A percentile compares a stretch with the other conserved stretches of the same genome.
These are phyloP conservation scores for Streptanthus diversifolius DNA, from an alignment of 345 rosid genomes.

Conservation along the genomic window DNA sequence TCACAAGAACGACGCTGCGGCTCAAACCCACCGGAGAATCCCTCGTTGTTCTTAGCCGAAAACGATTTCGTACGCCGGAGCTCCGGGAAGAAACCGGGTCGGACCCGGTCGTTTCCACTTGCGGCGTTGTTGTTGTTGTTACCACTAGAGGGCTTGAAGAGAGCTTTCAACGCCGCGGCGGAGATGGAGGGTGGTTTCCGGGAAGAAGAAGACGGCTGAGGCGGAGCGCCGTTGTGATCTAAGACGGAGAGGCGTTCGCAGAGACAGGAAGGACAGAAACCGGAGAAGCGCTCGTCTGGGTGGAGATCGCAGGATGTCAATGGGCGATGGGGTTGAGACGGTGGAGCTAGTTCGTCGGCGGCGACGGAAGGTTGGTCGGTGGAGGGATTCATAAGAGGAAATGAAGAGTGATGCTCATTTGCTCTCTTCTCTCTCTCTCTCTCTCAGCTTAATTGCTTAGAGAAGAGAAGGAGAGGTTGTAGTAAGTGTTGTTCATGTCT, in stretches of 20 bases:
- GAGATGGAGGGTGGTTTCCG: slow-evolving; percentile 50
- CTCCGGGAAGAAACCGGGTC: slow-evolving; percentile 67
- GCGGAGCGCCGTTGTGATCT: slow-evolving; percentile 49
- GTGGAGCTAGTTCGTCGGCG: slow-evolving; percentile 42
- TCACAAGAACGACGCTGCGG: slow-evolving; percentile 96
- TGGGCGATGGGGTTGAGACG: slow-evolving; percentile 73
- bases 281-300: slow-evolving; percentile 83
- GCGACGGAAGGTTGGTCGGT: slow-evolving; percentile 33
- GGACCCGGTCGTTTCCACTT: slow-evolving; percentile 10
- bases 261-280: slow-evolving; percentile 96
- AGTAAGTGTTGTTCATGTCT: background rate
- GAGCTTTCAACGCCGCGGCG: slow-evolving; percentile 61
- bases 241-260: slow-evolving; percentile 89
- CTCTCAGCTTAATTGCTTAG: background rate
- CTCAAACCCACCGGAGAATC: slow-evolving; percentile 69
- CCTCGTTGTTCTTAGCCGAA: slow-evolving; percentile 90
- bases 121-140: background rate
- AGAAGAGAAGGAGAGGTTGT: background rate
- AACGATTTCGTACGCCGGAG: slow-evolving; percentile 91
- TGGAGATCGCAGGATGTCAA: slow-evolving; percentile 87
- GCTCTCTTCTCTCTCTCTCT: slow-evolving; percentile 34
- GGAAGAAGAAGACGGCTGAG: slow-evolving; percentile 26
- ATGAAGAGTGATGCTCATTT: slow-evolving; percentile 38
- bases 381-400: slow-evolving; percentile 71
- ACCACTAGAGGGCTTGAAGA: slow-evolving; percentile 44